Base-by-base conservation (phyloP, 768 basidiomycete genomes). In the Mycena belliarum region DNA sequence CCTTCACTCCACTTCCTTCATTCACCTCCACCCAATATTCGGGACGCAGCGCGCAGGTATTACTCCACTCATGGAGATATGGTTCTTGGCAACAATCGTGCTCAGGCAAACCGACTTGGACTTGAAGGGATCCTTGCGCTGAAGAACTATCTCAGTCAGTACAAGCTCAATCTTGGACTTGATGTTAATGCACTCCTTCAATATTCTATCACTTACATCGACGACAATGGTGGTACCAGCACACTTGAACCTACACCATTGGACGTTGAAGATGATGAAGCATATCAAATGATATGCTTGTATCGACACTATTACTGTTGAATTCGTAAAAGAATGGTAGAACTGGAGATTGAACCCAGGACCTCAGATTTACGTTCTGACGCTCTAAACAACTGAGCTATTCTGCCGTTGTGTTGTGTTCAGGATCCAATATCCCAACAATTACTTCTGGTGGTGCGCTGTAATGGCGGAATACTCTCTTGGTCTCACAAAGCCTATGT, bases 1-100 rank as follows among this genome's bases (percentile, higher is more conserved):
- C 56, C 49, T 7, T 45, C 49, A 3, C 49, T 57, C 5, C 35
- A 18, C 26, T 51, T 57, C 26, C 25, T 57, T 18, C 20, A 46
- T 26, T 23, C 49, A 1, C 56, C 56, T 2, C 42, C 56, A 11
- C 33, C 47, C 20, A 37, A 51, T 20, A 4, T 6, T 1, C 56
- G 49, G 1, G 35, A n/a, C 9, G 29, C n/a, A 2, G 10, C 10
- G 9, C 41, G 56, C 1, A 33, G 15, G 14, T 57, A 51, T 37
- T 57, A 28, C 28, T 26, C 15, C 0, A 7, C 9, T 2, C 24
- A 57, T 24, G 56, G 49, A 0, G 21, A 50, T 20, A 57, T 43
- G 0, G 12, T 57, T 23, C 33, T 51, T 8, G 56, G 56, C 1
- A 48, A 40, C 24, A 2, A 6, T 5, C 3, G 5, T 6, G 12